Percentiles rank a stretch among this genome's conserved stretches.
Evolutionary conservation across 139 green algal species (phyloP).

Genomic region (Chlamydomonas sphaeroides): DNA sequence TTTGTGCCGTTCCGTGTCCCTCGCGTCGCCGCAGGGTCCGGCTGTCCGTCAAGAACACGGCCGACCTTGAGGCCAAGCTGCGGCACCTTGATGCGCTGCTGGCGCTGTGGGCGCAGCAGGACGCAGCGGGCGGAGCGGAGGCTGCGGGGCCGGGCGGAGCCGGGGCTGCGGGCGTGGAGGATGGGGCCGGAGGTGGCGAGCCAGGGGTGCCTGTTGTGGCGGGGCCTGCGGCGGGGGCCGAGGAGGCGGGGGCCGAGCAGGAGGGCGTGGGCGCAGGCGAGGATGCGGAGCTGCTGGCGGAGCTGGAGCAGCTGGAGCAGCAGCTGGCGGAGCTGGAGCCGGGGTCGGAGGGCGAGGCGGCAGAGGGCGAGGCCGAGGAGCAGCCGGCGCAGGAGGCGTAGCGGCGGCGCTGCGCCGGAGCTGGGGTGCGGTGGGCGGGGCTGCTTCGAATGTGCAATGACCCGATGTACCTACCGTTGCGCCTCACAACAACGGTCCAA

Average conservation of each 20-base stretch:
- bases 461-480: too few relatives aligned
- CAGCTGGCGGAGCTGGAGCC: neutral
- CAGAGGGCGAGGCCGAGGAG: too few relatives aligned
- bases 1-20: too few relatives aligned
- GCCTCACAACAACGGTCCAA: too few relatives aligned
- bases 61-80: neutral
- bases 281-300: constrained; percentile 11
- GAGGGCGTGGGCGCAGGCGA: neutral
- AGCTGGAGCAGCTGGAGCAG: constrained; percentile 9
- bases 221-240: too few relatives aligned
- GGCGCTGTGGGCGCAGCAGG: neutral
- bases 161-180: neutral
- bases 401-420: too few relatives aligned
- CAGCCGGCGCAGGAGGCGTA: too few relatives aligned
- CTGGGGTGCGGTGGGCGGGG: too few relatives aligned
- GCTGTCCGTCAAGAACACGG: constrained; percentile 10
- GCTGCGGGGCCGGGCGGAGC: neutral
- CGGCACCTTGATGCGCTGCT: neutral
- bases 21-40: too few relatives aligned
- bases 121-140: neutral
- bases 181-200: neutral
- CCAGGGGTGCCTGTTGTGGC: too few relatives aligned
- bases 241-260: neutral
- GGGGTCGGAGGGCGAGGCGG: neutral
- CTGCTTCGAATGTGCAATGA: too few relatives aligned